These are phyloP conservation scores for Amphibolis antarctica DNA, from an alignment of 106 monocot genomes.

Conservation along the genomic window DNA sequence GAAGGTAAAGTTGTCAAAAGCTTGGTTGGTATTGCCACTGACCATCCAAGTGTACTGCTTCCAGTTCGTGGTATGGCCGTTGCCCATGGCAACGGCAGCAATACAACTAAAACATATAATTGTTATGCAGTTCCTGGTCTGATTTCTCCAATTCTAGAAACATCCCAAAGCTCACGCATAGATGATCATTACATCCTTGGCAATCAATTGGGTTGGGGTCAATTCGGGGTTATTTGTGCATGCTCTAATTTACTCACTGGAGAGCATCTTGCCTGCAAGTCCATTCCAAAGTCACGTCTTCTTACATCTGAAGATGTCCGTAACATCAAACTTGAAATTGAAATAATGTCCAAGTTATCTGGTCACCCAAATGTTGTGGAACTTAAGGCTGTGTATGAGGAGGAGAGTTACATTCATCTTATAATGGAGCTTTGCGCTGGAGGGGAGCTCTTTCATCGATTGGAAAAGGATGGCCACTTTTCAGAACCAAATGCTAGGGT, in stretches of 20 bases:
- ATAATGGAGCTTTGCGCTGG: constrained; percentile 93
- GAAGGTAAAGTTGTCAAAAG: neutral
- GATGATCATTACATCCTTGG: constrained; percentile 53
- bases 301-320: constrained; percentile 53
- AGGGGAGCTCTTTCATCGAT: constrained; percentile 75
- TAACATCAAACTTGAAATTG: constrained; percentile 79
- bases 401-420: constrained; percentile 54
- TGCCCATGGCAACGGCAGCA: constrained; percentile 13
- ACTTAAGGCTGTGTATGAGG: constrained; percentile 85
- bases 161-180: constrained; percentile 42
- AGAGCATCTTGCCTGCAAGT: constrained; percentile 69
- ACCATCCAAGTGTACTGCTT: neutral
- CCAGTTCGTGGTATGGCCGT: constrained; percentile 24
- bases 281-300: constrained; percentile 73
- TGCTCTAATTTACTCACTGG: constrained; percentile 56
- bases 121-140: constrained; percentile 58
- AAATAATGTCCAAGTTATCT: constrained; percentile 77
- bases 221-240: constrained; percentile 68
- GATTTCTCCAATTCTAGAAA: constrained; percentile 37
- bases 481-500: constrained; percentile 43
- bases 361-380: constrained; percentile 82
- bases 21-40: neutral
- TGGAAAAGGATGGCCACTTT: constrained; percentile 60
- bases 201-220: constrained; percentile 72
- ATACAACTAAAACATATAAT: constrained; percentile 18